Evolutionary conservation across 768 basidiomycete species (phyloP).

Genomic region (Sarcodon aspratus): DNA sequence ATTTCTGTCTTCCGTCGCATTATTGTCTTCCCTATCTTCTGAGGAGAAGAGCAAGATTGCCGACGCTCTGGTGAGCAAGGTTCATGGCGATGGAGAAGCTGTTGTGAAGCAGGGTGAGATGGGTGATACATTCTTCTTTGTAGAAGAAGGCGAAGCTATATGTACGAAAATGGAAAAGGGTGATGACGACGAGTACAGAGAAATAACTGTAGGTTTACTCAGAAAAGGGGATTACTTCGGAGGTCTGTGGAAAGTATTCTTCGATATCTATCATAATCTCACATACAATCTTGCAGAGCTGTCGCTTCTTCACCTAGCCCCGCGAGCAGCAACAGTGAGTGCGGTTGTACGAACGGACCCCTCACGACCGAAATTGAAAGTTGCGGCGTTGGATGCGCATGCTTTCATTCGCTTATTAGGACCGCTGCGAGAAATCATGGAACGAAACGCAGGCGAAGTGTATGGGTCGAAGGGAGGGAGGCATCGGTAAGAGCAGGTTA

Average conservation of each 20-base stretch:
- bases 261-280: constrained; percentile 1
- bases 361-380: constrained; percentile 62
- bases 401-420: constrained; percentile 93
- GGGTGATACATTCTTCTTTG: constrained; percentile 96
- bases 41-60: constrained; percentile 95
- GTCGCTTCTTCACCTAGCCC: constrained; percentile 77
- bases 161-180: constrained; percentile 66
- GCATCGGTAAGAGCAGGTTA: no score
- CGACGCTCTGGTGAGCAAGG: constrained; percentile 80
- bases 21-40: constrained; percentile 76
- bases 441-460: constrained; percentile 72
- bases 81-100: constrained; percentile 73
- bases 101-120: constrained; percentile 91
- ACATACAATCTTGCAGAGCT: constrained; percentile 47
- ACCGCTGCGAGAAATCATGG: constrained; percentile 88
- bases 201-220: constrained; percentile 64
- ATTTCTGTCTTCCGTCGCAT: constrained; percentile 84
- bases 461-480: constrained; percentile 27
- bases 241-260: constrained; percentile 37
- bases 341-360: constrained; percentile 44
- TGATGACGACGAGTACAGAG: constrained; percentile 45
- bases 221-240: constrained; percentile 97
- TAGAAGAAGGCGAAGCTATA: constrained; percentile 87
- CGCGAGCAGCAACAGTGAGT: constrained; percentile 94
- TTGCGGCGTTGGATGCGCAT: constrained; percentile 86